These are phyloP conservation scores for Nannochloris sp. DNA, from an alignment of 139 green algal species.

Conservation along the genomic window DNA sequence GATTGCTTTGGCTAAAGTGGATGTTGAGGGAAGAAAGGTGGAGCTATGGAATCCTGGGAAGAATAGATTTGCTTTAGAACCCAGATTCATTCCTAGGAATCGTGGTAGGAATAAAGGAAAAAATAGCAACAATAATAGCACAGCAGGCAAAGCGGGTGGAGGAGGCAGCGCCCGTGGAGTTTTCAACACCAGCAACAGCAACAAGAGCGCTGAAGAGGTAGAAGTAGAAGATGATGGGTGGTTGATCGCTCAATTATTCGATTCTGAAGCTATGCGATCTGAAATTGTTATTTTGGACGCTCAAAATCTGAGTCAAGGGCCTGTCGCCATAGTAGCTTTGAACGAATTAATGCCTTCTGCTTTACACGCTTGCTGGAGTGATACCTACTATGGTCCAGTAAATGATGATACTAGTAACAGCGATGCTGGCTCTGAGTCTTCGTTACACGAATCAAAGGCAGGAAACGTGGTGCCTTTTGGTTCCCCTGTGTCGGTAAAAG, in stretches of 20 bases:
- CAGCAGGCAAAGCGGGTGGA: too few relatives aligned
- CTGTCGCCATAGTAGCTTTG: constrained; percentile 31
- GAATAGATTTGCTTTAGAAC: constrained; percentile 43
- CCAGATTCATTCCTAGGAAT: constrained; percentile 54
- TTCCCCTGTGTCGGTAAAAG: too few relatives aligned
- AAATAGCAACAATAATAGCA: too few relatives aligned
- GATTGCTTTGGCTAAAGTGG: constrained; percentile 16
- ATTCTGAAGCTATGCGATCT: constrained; percentile 24
- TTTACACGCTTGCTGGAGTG: constrained; percentile 37
- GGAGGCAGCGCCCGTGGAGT: too few relatives aligned
- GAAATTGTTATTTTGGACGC: constrained; percentile 50
- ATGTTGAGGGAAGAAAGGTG: constrained; percentile 26
- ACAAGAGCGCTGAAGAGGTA: not conserved
- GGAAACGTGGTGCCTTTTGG: too few relatives aligned
- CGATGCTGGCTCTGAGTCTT: too few relatives aligned
- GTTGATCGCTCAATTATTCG: constrained; percentile 52
- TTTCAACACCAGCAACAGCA: too few relatives aligned
- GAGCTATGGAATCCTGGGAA: constrained; percentile 22
- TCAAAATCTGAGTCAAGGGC: constrained; percentile 22
- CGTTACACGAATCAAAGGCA: too few relatives aligned
- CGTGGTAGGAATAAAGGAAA: too few relatives aligned
- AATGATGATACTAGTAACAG: too few relatives aligned
- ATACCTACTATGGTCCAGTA: not conserved
- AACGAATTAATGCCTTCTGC: constrained; percentile 21
- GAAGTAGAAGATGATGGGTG: constrained; percentile 58